These are phyloP conservation scores for Leccinum fuscescens DNA, from an alignment of 1,284 basidiomycete genomes.

Conservation along the genomic window DNA sequence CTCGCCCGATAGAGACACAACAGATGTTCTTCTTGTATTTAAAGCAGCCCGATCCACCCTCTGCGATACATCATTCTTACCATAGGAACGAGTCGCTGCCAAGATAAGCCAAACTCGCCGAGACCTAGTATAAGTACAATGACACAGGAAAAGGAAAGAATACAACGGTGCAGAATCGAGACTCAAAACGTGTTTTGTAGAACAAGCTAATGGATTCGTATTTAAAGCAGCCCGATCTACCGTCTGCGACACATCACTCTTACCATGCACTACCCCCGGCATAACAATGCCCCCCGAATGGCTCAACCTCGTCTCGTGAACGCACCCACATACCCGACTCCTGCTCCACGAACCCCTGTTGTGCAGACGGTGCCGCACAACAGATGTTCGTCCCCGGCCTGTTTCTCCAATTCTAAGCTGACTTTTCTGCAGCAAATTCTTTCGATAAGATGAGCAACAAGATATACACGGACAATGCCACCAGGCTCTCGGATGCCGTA, in stretches of 20 bases:
- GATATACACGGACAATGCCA: not conserved
- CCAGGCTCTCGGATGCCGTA: slow-evolving; percentile 10
- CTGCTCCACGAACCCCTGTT: not conserved
- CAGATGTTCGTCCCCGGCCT: slow-evolving; percentile 12
- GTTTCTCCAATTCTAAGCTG: not conserved
- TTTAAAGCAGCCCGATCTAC: slow-evolving; percentile 12
- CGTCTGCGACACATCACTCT: too few relatives aligned
- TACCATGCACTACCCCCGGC: slow-evolving; percentile 9
- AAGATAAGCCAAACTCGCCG: too few relatives aligned
- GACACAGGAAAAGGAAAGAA: too few relatives aligned
- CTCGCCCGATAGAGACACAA: slow-evolving; percentile 5
- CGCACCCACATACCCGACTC: slow-evolving; percentile 1
- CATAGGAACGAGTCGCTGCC: not conserved
- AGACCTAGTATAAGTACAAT: too few relatives aligned
- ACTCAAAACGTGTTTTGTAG: too few relatives aligned
- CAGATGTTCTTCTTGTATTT: slow-evolving; percentile 12
- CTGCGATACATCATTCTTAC: not conserved
- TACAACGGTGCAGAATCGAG: too few relatives aligned
- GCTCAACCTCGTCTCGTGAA: not conserved
- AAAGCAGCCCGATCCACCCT: slow-evolving; percentile 1
- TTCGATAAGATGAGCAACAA: slow-evolving; percentile 11
- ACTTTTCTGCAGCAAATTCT: slow-evolving; percentile 9
- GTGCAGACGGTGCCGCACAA: not conserved
- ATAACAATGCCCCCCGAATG: not conserved
- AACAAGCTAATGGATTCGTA: not conserved